Evolutionary conservation across 495 filamentous ascomycete species (phyloP).

Genomic region (Rhizodiscina lignyota): DNA sequence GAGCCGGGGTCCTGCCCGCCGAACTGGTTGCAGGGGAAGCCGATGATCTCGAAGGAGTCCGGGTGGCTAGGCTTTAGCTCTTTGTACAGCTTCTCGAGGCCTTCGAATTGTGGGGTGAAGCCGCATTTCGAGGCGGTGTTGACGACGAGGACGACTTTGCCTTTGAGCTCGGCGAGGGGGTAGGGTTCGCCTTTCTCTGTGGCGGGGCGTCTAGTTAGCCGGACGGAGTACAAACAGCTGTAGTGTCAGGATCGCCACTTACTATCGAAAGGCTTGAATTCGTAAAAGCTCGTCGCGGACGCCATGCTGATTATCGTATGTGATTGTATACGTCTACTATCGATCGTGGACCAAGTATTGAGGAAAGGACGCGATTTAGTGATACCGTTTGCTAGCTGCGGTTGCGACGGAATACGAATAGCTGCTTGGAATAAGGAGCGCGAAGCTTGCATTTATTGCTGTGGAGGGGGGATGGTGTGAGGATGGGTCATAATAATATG

Average conservation of each 20-base stretch:
- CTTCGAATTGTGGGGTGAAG: slow-evolving; percentile 91
- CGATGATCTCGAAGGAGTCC: slow-evolving; percentile 69
- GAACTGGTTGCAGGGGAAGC: slow-evolving; percentile 99
- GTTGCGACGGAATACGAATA: no score
- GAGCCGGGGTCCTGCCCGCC: slow-evolving; percentile 71
- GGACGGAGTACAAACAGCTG: neutral
- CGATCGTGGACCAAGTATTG: no score
- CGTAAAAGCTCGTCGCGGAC: slow-evolving; percentile 77
- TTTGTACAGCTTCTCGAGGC: slow-evolving; percentile 84
- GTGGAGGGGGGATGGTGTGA: no score
- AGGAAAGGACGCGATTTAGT: no score
- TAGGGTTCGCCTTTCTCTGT: slow-evolving; percentile 62
- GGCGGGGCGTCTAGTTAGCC: slow-evolving; percentile 3
- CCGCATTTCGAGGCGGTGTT: slow-evolving; percentile 99
- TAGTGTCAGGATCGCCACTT: slow-evolving; percentile 4
- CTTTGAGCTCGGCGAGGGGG: slow-evolving; percentile 49
- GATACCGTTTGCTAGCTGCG: no score
- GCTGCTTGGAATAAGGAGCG: no score
- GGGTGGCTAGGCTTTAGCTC: slow-evolving; percentile 25
- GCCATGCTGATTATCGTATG: no score
- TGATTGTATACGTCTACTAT: no score
- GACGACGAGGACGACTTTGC: slow-evolving; percentile 88
- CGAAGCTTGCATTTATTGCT: no score
- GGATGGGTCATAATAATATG: no score
- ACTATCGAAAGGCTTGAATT: slow-evolving; percentile 59